These are phyloP conservation scores for Apophysomyces variabilis DNA, from an alignment of 371 early-diverging fungal species.

Conservation along the genomic window DNA sequence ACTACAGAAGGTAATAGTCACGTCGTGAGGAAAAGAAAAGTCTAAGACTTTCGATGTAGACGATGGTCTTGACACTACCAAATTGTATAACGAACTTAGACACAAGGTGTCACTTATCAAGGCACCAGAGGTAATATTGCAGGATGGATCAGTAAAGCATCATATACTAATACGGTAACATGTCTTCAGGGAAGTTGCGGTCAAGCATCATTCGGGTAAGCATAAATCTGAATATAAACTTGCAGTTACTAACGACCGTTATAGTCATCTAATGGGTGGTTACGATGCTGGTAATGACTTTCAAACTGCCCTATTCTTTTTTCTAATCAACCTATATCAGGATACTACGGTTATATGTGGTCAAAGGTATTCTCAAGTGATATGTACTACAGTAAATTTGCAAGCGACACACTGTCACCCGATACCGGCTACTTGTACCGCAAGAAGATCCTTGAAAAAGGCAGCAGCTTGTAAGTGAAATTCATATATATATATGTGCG, in stretches of 20 bases:
- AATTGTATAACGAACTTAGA: constrained; percentile 67
- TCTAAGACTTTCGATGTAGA: constrained; percentile 22
- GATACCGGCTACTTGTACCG: constrained; percentile 68
- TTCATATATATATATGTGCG: too few relatives aligned
- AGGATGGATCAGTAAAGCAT: neutral
- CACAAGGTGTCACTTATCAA: constrained; percentile 65
- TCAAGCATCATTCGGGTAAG: constrained; percentile 57
- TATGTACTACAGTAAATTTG: constrained; percentile 81
- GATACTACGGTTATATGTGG: constrained; percentile 73
- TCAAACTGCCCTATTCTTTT: neutral
- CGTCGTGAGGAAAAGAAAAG: neutral
- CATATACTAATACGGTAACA: constrained; percentile 8
- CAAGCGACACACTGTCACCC: constrained; percentile 58
- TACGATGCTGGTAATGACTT: constrained; percentile 68
- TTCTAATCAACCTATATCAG: constrained; percentile 15
- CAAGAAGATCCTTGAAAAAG: constrained; percentile 68
- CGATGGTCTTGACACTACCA: constrained; percentile 57
- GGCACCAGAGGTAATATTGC: constrained; percentile 40
- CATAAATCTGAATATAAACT: too few relatives aligned
- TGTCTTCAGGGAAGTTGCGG: constrained; percentile 44
- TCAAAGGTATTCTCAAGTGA: constrained; percentile 86
- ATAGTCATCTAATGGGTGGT: constrained; percentile 85
- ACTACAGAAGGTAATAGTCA: constrained; percentile 39
- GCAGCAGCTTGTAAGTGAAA: constrained; percentile 62
- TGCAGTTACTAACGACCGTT: constrained; percentile 32